These are phyloP conservation scores for Cryptococcus sp. DNA, from an alignment of 1,284 basidiomycete genomes.

Conservation along the genomic window DNA sequence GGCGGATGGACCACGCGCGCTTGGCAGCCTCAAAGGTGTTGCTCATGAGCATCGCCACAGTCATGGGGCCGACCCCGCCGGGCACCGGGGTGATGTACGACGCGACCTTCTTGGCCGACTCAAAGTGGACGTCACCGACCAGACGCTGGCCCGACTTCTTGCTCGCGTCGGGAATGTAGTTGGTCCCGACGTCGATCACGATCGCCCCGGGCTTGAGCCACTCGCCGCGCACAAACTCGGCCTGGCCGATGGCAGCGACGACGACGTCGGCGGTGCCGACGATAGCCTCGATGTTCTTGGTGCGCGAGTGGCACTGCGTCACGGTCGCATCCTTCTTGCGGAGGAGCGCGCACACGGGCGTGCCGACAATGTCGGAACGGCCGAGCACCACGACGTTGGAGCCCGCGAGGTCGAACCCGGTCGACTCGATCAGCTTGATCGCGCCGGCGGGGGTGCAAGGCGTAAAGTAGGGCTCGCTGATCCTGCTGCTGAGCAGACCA, in stretches of 20 bases:
- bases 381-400: constrained; percentile 89
- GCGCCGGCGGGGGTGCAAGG: constrained; percentile 96
- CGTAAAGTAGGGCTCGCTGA: constrained; percentile 82
- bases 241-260: constrained; percentile 87
- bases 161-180: constrained; percentile 83
- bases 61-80: constrained; percentile 98
- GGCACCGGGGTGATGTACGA: constrained; percentile 95
- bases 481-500: constrained; percentile 87
- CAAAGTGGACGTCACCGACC: constrained; percentile 93
- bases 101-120: constrained; percentile 70
- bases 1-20: constrained; percentile 67
- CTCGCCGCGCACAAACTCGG: constrained; percentile 84
- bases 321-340: constrained; percentile 91
- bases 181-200: constrained; percentile 96
- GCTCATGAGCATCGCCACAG: constrained; percentile 96
- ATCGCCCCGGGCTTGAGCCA: constrained; percentile 95
- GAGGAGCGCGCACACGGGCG: constrained; percentile 86
- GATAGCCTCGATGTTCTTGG: constrained; percentile 72
- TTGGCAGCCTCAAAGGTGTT: constrained; percentile 87
- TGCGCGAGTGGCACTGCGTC: constrained; percentile 93
- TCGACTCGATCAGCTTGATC: constrained; percentile 82
- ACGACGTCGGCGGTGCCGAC: constrained; percentile 87
- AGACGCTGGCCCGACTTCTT: constrained; percentile 96
- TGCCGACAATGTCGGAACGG: constrained; percentile 96
- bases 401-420: constrained; percentile 70